Percentiles rank a stretch among this genome's conserved stretches.
phyloP scores from a whole-genome alignment of 306 rosid genomes.

The Casuarina cunninghamiana region DNA sequence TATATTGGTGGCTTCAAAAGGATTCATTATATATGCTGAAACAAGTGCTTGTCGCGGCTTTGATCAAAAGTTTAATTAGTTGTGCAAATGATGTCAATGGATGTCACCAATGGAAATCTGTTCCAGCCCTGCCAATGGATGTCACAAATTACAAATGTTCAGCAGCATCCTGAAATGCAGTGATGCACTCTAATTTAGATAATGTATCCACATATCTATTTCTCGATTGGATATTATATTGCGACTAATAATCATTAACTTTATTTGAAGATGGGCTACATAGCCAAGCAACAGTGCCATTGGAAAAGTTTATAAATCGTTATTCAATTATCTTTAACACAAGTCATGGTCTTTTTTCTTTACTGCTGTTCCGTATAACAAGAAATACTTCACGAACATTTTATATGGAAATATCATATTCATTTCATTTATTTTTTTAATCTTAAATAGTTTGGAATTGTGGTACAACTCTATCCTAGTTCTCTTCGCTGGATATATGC shows the following conservation, averaged over 20 bases:
- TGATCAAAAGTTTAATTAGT: no score
- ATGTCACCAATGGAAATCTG: no score
- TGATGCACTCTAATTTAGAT: neutral
- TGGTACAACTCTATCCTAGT: constrained; percentile 58
- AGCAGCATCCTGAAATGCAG: neutral
- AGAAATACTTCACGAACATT: neutral
- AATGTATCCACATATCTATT: neutral
- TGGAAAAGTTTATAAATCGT: neutral
- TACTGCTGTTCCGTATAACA: neutral
- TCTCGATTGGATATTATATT: neutral
- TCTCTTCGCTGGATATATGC: constrained; percentile 49
- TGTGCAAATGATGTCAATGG: no score
- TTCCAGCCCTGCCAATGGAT: no score
- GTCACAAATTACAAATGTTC: no score
- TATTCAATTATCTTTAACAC: neutral
- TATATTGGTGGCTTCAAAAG: no score
- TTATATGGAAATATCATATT: neutral
- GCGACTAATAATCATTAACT: no score
- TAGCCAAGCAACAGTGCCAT: no score
- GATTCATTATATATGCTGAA: no score
- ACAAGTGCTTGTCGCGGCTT: no score
- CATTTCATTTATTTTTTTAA: neutral
- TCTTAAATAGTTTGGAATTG: constrained; percentile 44
- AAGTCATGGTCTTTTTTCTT: no score
- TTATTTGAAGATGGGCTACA: no score